Base-by-base conservation (phyloP, 2,329 filamentous ascomycete species). In the Cladosporium halotolerans region DNA sequence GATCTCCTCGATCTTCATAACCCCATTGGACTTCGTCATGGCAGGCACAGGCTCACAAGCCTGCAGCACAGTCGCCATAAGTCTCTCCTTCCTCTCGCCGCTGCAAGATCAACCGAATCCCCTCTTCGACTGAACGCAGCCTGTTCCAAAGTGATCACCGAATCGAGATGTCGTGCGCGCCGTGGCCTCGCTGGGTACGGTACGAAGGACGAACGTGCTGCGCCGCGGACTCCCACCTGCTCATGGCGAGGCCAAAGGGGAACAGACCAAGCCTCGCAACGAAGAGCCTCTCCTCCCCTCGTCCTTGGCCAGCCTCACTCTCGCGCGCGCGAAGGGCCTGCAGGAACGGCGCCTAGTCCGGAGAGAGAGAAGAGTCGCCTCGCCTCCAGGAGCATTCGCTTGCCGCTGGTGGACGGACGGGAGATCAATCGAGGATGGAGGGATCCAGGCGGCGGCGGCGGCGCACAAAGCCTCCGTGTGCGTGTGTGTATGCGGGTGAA, bases 1-100 rank as follows among this genome's bases (percentile, higher is more conserved):
- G 58, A 66, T 60, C 47, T 68, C 63, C 45, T 67, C 61, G 40
- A 66, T 63, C 49, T 61, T 65, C 63, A 65, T 63, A 33, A 51
- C 48, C 31, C 32, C 48, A 51, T 51, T 51, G 48, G 48, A 44
- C 19, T 51, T 51, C 18, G 48, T 44, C 48, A 51, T 51, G 31
- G 48, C 48, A 16, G 48, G 32, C 18, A 51, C 48, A 44, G 48
- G 48, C 48, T 51, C 48, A n/a, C 40, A 51, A 44, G 48, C 32
- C 48, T 51, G 48, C 32, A 51, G 40, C 48, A 40, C 44, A 31
- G 48, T 51, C 40, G 48, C 48, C 48, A 51, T 51, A 11, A 43
- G 39, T 3, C n/a, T 14, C 36, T 39, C 33, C 9, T 38, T 28
- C 39, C 23, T 28, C 4, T 28, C 23, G 23, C 23, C 23, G 23